phyloP scores from a whole-genome alignment of 2,329 filamentous ascomycete genomes.

The Westerdykella sp. region DNA sequence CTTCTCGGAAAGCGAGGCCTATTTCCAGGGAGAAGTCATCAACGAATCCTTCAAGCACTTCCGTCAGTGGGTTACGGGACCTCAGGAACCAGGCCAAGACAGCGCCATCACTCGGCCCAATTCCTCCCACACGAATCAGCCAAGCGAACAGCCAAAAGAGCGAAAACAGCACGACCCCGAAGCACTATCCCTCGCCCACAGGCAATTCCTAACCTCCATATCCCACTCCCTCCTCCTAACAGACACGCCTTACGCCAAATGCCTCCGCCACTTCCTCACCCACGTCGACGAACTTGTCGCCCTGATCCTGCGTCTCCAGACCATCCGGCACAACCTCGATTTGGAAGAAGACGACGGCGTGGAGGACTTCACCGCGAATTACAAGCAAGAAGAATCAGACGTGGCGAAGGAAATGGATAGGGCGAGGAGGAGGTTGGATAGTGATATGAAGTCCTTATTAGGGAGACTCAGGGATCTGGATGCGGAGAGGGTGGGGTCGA shows the following conservation, averaged over 20 bases:
- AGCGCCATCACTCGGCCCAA: conserved; percentile 1
- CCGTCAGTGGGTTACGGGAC: conserved; percentile 59
- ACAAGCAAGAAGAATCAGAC: conserved; percentile 65
- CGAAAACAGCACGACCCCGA: conserved; percentile 69
- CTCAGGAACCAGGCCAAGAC: conserved; percentile 4
- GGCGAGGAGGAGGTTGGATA: conserved; percentile 59
- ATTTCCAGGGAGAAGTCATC: conserved; percentile 85
- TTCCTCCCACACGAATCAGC: background rate
- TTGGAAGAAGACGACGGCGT: conserved; percentile 77
- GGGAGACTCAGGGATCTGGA: conserved; percentile 57
- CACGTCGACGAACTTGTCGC: conserved; percentile 78
- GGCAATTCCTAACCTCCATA: conserved; percentile 66
- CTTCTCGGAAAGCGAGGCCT: conserved; percentile 77
- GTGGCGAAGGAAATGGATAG: conserved; percentile 59
- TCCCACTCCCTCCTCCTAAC: conserved; percentile 61
- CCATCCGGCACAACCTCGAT: conserved; percentile 70
- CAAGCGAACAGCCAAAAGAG: background rate
- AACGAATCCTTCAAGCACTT: conserved; percentile 76
- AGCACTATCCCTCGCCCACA: conserved; percentile 72
- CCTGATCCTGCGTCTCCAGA: conserved; percentile 67
- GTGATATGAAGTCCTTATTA: conserved; percentile 58
- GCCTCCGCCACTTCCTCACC: conserved; percentile 60
- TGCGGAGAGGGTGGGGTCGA: conserved; percentile 36
- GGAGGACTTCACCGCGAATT: conserved; percentile 47
- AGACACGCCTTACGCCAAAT: conserved; percentile 55